Conservation (phyloP, 257 asterid species). For the Nicotiana obtusifolia region DNA sequence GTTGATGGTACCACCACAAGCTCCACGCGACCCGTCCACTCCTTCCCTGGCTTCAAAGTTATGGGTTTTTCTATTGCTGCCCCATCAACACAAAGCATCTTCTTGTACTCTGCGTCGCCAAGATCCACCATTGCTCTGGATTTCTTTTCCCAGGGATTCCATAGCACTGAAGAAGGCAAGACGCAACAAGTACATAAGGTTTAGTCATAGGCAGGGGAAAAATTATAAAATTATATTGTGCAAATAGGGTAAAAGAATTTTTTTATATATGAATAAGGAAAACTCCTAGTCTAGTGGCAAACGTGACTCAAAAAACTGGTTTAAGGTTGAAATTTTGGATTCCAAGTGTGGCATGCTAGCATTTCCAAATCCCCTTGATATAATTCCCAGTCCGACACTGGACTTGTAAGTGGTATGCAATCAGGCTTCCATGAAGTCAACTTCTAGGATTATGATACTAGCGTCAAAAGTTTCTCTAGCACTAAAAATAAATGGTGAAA, state of each 20-base stretch:
- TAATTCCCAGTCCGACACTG: background rate
- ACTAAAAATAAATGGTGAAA: background rate
- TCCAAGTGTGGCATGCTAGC: background rate
- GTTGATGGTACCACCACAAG: conserved; percentile 7
- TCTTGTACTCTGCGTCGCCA: conserved; percentile 4
- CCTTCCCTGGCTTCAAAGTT: conserved; percentile 8
- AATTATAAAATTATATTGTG: background rate
- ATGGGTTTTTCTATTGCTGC: conserved; percentile 11
- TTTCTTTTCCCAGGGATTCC: conserved; percentile 14
- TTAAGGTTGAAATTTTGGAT: background rate
- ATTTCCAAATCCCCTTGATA: background rate
- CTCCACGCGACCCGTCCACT: conserved; percentile 9
- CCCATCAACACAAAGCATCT: conserved; percentile 15
- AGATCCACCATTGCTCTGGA: background rate
- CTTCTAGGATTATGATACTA: background rate
- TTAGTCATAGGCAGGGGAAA: background rate
- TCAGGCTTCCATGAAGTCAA: background rate
- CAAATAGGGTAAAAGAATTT: background rate
- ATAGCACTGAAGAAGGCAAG: conserved; percentile 5
- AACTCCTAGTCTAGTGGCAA: background rate
- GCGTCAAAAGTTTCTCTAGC: background rate
- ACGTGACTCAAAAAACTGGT: background rate
- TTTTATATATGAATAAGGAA: background rate
- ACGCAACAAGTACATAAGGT: background rate
- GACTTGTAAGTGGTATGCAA: background rate